Conservation (phyloP, 2,329 filamentous ascomycete genomes). For the Stylonectria norvegica region DNA sequence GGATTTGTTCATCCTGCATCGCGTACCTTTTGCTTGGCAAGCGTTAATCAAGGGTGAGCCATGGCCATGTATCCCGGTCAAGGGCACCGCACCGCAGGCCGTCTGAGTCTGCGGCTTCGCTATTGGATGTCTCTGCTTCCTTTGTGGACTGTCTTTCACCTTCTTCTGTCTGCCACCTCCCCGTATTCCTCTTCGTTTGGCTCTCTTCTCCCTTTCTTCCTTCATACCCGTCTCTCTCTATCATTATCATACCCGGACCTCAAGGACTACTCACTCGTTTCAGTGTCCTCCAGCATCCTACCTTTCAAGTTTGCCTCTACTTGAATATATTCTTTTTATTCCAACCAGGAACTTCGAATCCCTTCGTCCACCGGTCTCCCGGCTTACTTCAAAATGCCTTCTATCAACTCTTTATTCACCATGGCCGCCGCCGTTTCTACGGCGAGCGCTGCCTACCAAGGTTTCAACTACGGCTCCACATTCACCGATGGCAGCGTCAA, state of each 20-base stretch:
- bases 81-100: too few relatives aligned
- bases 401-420: constrained; percentile 30
- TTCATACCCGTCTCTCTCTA: neutral
- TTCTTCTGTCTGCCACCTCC: neutral
- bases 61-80: too few relatives aligned
- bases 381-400: constrained; percentile 29
- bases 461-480: constrained; percentile 71
- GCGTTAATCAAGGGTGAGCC: too few relatives aligned
- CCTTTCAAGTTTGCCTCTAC: too few relatives aligned
- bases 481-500: constrained; percentile 60
- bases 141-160: neutral
- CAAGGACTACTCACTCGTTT: constrained; percentile 1
- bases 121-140: neutral
- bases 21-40: too few relatives aligned
- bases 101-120: neutral
- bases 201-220: neutral
- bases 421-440: constrained; percentile 35
- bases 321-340: too few relatives aligned
- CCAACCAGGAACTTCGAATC: too few relatives aligned
- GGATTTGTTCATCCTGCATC: neutral
- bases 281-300: constrained; percentile 1
- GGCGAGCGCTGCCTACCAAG: constrained; percentile 46
- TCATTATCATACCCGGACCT: neutral
- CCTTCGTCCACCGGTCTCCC: constrained; percentile 1
- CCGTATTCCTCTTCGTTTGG: neutral